phyloP scores from a whole-genome alignment of 2,329 filamentous ascomycete species.

The Fusarium sp. region DNA sequence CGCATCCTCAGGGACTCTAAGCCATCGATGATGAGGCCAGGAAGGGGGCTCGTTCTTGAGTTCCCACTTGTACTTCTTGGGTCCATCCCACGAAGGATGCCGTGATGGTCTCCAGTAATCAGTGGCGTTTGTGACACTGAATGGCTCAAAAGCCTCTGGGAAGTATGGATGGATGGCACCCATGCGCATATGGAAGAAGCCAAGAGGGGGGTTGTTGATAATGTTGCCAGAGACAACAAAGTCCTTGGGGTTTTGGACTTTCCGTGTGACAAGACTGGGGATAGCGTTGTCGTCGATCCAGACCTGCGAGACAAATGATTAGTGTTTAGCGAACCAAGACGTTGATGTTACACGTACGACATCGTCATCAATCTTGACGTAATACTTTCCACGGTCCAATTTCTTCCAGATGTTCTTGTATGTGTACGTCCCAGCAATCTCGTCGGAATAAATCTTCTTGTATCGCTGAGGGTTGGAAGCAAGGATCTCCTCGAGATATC shows the following conservation, averaged over 20 bases:
- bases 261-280: conserved; percentile 19
- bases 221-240: conserved; percentile 35
- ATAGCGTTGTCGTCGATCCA: conserved; percentile 37
- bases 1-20: conserved; percentile 15
- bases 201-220: conserved; percentile 36
- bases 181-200: conserved; percentile 35
- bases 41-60: background rate
- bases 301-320: conserved; percentile 8
- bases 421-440: conserved; percentile 14
- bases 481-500: conserved; percentile 30
- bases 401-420: conserved; percentile 33
- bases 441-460: conserved; percentile 23
- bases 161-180: conserved; percentile 35
- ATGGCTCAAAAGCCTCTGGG: conserved; percentile 7
- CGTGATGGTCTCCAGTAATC: conserved; percentile 31
- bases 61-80: conserved; percentile 11
- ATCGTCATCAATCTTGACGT: conserved; percentile 38
- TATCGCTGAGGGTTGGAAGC: conserved; percentile 25
- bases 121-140: background rate
- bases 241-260: conserved; percentile 19
- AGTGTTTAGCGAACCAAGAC: conserved; percentile 2
- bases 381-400: conserved; percentile 34
- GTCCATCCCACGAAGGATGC: conserved; percentile 25
- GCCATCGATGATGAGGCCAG: conserved; percentile 16
- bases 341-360: conserved; percentile 1